Conservation (phyloP, 805 yeast genomes). For the Ogataea corticis region DNA sequence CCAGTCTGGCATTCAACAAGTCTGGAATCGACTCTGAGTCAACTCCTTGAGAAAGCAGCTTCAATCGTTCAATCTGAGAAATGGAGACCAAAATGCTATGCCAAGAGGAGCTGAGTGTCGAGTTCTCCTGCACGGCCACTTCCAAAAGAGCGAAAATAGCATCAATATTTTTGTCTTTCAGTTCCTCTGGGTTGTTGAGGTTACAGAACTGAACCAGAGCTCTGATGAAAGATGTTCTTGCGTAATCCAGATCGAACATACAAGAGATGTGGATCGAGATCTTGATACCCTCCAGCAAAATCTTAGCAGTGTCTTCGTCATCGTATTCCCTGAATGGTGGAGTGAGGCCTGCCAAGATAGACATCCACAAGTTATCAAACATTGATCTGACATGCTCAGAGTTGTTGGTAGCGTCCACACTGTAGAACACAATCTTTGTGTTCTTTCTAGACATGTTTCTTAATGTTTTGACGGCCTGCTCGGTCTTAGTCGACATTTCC, state of each 20-base stretch:
- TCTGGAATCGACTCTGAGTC: slow-evolving; percentile 86
- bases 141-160: slow-evolving; percentile 76
- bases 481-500: slow-evolving; percentile 89
- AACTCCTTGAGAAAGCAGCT: slow-evolving; percentile 82
- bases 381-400: slow-evolving; percentile 90
- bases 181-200: slow-evolving; percentile 73
- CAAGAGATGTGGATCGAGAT: slow-evolving; percentile 82
- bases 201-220: slow-evolving; percentile 87
- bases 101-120: slow-evolving; percentile 77
- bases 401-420: slow-evolving; percentile 63
- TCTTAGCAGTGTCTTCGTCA: slow-evolving; percentile 64
- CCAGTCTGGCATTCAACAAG: slow-evolving; percentile 71
- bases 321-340: slow-evolving; percentile 91
- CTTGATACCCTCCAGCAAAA: slow-evolving; percentile 83
- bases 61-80: slow-evolving; percentile 90
- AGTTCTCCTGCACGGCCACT: slow-evolving; percentile 79
- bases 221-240: slow-evolving; percentile 85
- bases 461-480: slow-evolving; percentile 69
- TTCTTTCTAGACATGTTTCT: slow-evolving; percentile 49
- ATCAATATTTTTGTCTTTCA: slow-evolving; percentile 75
- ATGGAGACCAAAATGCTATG: slow-evolving; percentile 74
- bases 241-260: slow-evolving; percentile 77
- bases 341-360: slow-evolving; percentile 89
- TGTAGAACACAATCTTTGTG: slow-evolving; percentile 58
- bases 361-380: slow-evolving; percentile 96